Percentiles rank a stretch among this genome's conserved stretches.
Conservation (phyloP, 2,329 filamentous ascomycete genomes). For the Microcyclospora tardicrescens region DNA sequence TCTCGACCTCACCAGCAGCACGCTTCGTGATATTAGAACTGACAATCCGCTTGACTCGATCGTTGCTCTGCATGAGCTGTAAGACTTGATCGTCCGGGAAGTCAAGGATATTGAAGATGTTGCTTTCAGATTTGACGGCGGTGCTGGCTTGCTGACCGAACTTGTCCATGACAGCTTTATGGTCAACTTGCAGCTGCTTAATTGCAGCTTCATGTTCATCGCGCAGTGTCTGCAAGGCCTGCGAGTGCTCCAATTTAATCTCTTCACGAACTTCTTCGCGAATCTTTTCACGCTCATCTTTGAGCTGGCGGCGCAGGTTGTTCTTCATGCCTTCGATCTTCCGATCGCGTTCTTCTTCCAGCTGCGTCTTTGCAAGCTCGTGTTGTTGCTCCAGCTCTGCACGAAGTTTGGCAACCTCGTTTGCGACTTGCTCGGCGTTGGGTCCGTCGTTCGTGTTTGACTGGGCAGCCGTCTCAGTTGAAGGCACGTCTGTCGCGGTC, state of each 20-base stretch:
- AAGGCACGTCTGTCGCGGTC: conserved; percentile 12
- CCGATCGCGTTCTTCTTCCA: conserved; percentile 38
- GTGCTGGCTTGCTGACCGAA: conserved; percentile 23
- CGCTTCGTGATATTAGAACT: conserved; percentile 44
- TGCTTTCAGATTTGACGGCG: conserved; percentile 20
- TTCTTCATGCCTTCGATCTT: conserved; percentile 58
- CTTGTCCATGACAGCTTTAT: conserved; percentile 25
- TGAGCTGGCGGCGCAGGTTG: conserved; percentile 54
- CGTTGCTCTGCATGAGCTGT: conserved; percentile 38
- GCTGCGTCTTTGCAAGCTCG: conserved; percentile 27
- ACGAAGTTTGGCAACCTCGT: conserved; percentile 28
- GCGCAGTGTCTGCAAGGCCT: conserved; percentile 37
- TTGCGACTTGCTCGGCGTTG: conserved; percentile 32
- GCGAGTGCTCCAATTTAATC: conserved; percentile 30
- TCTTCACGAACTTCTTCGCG: conserved; percentile 26
- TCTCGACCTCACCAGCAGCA: conserved; percentile 29
- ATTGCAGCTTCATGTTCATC: conserved; percentile 34
- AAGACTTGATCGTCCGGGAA: conserved; percentile 28
- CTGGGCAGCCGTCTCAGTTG: conserved; percentile 10
- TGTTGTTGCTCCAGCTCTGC: conserved; percentile 26
- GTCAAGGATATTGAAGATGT: conserved; percentile 19
- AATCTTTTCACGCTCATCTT: conserved; percentile 27
- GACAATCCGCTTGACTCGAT: conserved; percentile 37
- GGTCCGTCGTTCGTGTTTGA: conserved; percentile 18
- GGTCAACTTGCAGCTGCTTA: conserved; percentile 24